Evolutionary conservation across 208 protist species (phyloP).

Genomic region (Leishmania tropica): DNA sequence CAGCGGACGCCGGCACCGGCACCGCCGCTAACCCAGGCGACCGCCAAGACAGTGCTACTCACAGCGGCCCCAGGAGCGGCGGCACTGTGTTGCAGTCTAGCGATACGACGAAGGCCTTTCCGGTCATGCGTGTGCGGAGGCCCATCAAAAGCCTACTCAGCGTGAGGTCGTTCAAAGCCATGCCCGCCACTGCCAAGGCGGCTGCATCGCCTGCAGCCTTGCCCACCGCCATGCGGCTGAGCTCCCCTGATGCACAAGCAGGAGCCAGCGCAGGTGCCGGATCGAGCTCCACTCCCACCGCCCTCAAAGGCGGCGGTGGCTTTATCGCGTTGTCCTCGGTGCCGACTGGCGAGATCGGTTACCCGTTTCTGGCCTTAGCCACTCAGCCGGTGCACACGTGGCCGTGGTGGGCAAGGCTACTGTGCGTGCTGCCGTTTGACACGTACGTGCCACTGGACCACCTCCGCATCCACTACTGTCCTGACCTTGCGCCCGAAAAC

Average conservation of each 20-base stretch:
- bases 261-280: not conserved
- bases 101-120: constrained; percentile 23
- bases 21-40: not conserved
- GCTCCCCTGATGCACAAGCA: not conserved
- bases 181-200: not conserved
- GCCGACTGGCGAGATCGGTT: constrained; percentile 18
- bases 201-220: not conserved
- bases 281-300: not conserved
- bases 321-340: constrained; percentile 18
- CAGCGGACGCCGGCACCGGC: not conserved
- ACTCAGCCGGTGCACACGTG: constrained; percentile 22
- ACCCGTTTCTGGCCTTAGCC: constrained; percentile 23
- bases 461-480: not conserved
- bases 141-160: constrained; percentile 25
- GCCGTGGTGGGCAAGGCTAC: constrained; percentile 31
- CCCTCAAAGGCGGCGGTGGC: not conserved
- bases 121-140: constrained; percentile 24
- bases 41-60: not conserved
- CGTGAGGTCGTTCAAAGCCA: not conserved
- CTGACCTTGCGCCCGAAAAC: not conserved
- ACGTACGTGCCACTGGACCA: constrained; percentile 15
- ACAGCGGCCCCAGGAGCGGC: not conserved
- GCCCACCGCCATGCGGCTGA: not conserved
- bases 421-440: constrained; percentile 31
- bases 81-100: constrained; percentile 19